Conservation (phyloP, 768 basidiomycete genomes). For the Xerocomellus intermedius region DNA sequence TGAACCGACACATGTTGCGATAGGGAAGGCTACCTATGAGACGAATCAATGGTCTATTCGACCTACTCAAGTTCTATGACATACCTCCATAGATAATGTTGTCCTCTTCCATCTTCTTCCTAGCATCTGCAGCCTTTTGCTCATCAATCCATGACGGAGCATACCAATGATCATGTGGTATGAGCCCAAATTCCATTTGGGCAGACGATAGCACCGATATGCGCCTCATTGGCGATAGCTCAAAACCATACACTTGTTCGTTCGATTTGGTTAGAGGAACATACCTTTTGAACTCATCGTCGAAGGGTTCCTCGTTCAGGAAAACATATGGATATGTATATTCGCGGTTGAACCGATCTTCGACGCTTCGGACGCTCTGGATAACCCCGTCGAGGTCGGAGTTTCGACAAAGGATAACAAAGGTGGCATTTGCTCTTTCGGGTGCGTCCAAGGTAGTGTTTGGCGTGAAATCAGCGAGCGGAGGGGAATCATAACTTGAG, state of each 20-base stretch:
- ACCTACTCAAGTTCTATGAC: slow-evolving; percentile 8
- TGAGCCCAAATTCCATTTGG: slow-evolving; percentile 54
- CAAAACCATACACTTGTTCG: slow-evolving; percentile 5
- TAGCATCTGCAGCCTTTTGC: slow-evolving; percentile 48
- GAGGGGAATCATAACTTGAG: not conserved
- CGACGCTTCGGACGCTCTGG: slow-evolving; percentile 51
- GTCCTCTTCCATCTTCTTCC: slow-evolving; percentile 50
- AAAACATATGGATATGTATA: slow-evolving; percentile 63
- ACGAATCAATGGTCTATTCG: not conserved
- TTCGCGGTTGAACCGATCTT: slow-evolving; percentile 58
- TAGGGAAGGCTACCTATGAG: slow-evolving; percentile 36
- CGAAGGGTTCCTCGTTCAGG: slow-evolving; percentile 61
- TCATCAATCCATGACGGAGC: slow-evolving; percentile 77
- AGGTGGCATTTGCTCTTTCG: slow-evolving; percentile 52
- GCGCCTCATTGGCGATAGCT: slow-evolving; percentile 26
- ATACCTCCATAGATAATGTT: slow-evolving; percentile 50
- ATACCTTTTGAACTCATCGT: slow-evolving; percentile 49
- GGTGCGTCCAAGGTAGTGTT: not conserved
- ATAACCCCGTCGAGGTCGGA: slow-evolving; percentile 45
- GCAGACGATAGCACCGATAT: slow-evolving; percentile 40
- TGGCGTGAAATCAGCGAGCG: not conserved
- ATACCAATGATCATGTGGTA: slow-evolving; percentile 63
- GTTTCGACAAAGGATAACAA: slow-evolving; percentile 57
- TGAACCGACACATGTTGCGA: slow-evolving; percentile 76
- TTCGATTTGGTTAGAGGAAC: not conserved